phyloP scores from a whole-genome alignment of 2,329 filamentous ascomycete genomes.

The Fusarium tupiense region DNA sequence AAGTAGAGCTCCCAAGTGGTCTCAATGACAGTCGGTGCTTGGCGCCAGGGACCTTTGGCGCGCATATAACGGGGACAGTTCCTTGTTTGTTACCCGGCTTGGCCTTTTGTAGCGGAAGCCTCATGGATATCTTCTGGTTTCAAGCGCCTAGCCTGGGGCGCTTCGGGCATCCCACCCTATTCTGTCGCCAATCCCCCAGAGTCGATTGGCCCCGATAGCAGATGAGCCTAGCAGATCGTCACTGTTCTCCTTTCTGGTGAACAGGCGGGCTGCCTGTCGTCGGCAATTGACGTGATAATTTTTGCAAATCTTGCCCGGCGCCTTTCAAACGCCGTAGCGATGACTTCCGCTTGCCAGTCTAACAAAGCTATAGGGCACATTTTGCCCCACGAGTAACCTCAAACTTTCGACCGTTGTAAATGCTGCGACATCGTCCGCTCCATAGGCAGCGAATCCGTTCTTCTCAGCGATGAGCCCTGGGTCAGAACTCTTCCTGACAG shows the following conservation, averaged over 20 bases:
- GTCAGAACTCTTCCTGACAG: slow-evolving; percentile 66
- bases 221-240: background rate
- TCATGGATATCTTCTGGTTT: slow-evolving; percentile 13
- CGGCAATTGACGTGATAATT: background rate
- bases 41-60: slow-evolving; percentile 28
- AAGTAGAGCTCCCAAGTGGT: background rate
- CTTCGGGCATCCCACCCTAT: slow-evolving; percentile 26
- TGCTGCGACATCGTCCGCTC: slow-evolving; percentile 80
- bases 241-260: background rate
- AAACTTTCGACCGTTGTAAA: slow-evolving; percentile 88
- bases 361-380: slow-evolving; percentile 89
- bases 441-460: slow-evolving; percentile 82
- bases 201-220: slow-evolving; percentile 18
- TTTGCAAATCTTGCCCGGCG: background rate
- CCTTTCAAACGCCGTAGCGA: slow-evolving; percentile 55
- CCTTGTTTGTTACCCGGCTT: slow-evolving; percentile 19
- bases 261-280: background rate
- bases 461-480: slow-evolving; percentile 75
- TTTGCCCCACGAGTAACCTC: slow-evolving; percentile 82
- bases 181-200: slow-evolving; percentile 21
- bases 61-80: slow-evolving; percentile 14
- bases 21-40: slow-evolving; percentile 15
- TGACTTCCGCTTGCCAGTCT: slow-evolving; percentile 70
- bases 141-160: slow-evolving; percentile 19
- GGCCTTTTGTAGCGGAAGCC: slow-evolving; percentile 6